Evolutionary conservation across 352 stramenopile species (phyloP), one percentile per base, ranked within the genome.

Genomic region (Detonula confervacea): DNA sequence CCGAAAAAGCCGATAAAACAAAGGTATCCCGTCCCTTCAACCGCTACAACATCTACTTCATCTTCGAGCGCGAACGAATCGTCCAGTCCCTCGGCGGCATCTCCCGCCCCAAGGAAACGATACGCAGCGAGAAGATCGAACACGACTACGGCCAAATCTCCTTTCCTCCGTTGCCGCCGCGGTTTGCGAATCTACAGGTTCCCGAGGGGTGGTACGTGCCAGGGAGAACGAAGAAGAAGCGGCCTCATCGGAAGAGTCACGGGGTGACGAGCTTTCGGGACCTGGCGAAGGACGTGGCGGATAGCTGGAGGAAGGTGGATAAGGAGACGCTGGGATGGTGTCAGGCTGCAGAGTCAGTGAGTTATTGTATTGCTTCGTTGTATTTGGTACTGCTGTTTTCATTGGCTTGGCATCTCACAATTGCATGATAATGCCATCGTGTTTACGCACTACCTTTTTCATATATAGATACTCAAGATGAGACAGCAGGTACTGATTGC

Each of bases 21-120:
- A 37, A 37, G 30, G 30, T 37, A 3, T 3, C 30, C 3, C 39
- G 39, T 49, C 39, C 39, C 39, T 59, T 35, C 51, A 59, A 59
- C 18, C 22, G 25, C 51, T 59, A 39, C 24, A 59, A 59, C 51
- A 37, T 59, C 22, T 59, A 39, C 51, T 59, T 59, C 51, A 37
- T 59, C 22, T 24, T 59, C 22, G 51, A 59, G 37, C 51, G 51
- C 2, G 22, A 59, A n/a, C 2, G 6, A 1, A 7, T 59, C 51
- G 9, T 59, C 25, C 20, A 22, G 9, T 16, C 3, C 25, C 6
- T n/a, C 1, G 51, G 51, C 6, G 51, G 51, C 25, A 14, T n/a
- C n/a, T n/a, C n/a, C n/a, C 20, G 11, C 25, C 25, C 25, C 25
- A 59, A 35, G 8, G 12, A 16, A 59, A 35, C 3, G 12, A 16